Evolutionary conservation across 805 yeast genomes (phyloP), one percentile per base, ranked within the genome.

Genomic region (Jamesozyma rosinii): DNA sequence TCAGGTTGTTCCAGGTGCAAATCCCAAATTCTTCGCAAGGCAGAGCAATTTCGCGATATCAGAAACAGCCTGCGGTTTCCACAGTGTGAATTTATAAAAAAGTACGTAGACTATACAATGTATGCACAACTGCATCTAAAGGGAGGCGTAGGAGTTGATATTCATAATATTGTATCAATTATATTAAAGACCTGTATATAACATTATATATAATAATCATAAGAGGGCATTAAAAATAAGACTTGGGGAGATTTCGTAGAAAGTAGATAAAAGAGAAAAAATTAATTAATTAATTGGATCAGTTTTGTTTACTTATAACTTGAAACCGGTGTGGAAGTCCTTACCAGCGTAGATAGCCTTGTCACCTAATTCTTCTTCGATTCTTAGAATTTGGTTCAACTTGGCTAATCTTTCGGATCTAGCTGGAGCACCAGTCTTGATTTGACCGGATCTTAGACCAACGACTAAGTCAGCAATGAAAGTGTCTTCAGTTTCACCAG

Each of bases 401-500:
- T 90, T 90, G 70, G 97, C 97, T 72, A 92, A 83, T 83, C 98
- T 90, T 79, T 90, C 98, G 58, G 97, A 86, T 79, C 98, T 89
- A 60, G 97, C 95, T 68, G 97, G 97, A 68, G 98, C 97, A 82
- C 98, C 98, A 59, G 97, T 86, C 89, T 90, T 90, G 74, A 90
- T 85, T 79, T 90, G 97, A 70, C 97, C 98, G 57, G 95, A 63
- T 82, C 97, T 87, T 71, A 90, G 79, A 78, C 97, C 97, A 63
- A 92, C 98, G 64, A 87, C 76, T 68, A 90, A 79, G 74, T 90
- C 97, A 66, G 98, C 97, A 71, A 90, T 90, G 77, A 86, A 82
- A 64, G 94, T 83, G 75, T 92, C 98, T 77, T 92, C 98, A 58
- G 97, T 89, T 80, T 90, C 98, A 76, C 98, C 98, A 61, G 97